Conservation (phyloP, 257 asterid species). For the Cinchona pubescens region DNA sequence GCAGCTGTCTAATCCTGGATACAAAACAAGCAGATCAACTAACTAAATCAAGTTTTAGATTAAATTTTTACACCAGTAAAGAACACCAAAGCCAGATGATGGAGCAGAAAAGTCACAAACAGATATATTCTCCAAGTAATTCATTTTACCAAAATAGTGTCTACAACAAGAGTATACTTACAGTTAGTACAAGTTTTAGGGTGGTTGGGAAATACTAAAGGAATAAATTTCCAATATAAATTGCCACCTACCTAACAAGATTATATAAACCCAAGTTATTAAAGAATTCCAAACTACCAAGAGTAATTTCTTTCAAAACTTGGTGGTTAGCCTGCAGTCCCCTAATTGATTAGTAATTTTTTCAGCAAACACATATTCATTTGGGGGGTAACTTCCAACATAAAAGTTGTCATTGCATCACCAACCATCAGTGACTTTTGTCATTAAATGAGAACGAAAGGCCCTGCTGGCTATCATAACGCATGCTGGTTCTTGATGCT, state of each 20-base stretch:
- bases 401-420: neutral
- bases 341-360: neutral
- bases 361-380: neutral
- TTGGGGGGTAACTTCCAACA: neutral
- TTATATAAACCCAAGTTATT: neutral
- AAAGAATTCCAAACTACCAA: conserved; percentile 11
- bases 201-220: neutral
- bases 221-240: neutral
- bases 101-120: neutral
- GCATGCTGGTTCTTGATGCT: neutral
- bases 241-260: conserved; percentile 7
- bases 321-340: neutral
- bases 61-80: neutral
- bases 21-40: neutral
- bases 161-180: neutral
- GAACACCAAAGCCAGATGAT: neutral
- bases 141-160: neutral
- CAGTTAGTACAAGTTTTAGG: neutral
- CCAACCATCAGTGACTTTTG: neutral
- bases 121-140: neutral
- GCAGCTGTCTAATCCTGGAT: too few species aligned
- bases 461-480: neutral
- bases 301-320: neutral
- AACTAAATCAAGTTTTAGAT: neutral
- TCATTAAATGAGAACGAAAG: neutral